Percentiles rank a stretch among this genome's conserved stretches.
Evolutionary conservation across 2,329 filamentous ascomycete species (phyloP).

Genomic region (Sclerotinia nivalis): DNA sequence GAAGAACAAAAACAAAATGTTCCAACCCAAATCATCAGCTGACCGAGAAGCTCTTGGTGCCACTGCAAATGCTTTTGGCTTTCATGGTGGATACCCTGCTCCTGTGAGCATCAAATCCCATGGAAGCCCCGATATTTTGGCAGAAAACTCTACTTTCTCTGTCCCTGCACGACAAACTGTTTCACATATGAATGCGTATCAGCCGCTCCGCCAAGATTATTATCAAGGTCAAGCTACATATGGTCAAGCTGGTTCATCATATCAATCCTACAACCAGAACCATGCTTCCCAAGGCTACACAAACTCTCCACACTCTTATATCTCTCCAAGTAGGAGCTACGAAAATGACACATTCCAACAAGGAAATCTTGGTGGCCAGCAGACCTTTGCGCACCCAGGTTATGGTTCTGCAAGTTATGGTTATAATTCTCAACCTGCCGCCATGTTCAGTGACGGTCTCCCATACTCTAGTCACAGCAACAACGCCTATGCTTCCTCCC

Average conservation of each 20-base stretch:
- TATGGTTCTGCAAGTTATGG: not conserved
- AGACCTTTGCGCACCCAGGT: not conserved
- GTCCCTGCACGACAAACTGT: no score
- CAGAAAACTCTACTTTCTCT: not conserved
- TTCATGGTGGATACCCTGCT: slow-evolving; percentile 10
- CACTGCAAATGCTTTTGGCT: not conserved
- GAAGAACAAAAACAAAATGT: not conserved
- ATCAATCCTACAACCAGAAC: not conserved
- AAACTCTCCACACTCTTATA: not conserved
- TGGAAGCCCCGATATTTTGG: not conserved
- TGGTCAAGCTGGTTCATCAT: not conserved
- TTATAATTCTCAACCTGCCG: not conserved
- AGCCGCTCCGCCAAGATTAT: not conserved
- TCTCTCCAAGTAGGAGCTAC: not conserved
- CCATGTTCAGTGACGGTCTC: not conserved
- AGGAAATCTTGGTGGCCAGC: not conserved
- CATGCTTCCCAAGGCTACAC: not conserved
- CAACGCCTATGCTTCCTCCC: not conserved
- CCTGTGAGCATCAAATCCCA: not conserved
- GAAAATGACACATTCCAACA: not conserved
- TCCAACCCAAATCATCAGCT: not conserved
- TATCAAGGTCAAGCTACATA: not conserved
- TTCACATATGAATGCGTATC: not conserved
- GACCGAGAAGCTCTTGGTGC: slow-evolving; percentile 11
- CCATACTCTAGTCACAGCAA: not conserved